A percentile compares a stretch with the other conserved stretches of the same genome.
phyloP scores from a whole-genome alignment of 805 yeast species.

The Huiozyma sinensis region DNA sequence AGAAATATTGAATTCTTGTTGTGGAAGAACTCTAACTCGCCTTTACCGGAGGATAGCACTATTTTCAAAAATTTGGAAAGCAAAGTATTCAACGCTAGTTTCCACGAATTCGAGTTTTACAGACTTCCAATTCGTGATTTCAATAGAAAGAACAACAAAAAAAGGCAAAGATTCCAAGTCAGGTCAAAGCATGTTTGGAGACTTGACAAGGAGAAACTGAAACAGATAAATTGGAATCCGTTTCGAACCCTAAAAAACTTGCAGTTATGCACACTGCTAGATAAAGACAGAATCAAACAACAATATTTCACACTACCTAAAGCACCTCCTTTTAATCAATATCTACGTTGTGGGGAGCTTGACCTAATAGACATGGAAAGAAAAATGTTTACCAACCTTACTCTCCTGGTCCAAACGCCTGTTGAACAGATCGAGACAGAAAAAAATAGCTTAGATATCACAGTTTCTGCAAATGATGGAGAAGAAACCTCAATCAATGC shows the following conservation, averaged over 20 bases:
- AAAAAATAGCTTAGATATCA: too few species aligned
- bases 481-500: too few species aligned
- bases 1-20: too few species aligned
- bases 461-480: background rate
- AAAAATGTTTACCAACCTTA: slow-evolving; percentile 5
- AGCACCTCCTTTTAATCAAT: background rate
- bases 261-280: background rate
- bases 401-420: background rate
- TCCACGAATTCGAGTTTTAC: slow-evolving; percentile 14
- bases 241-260: slow-evolving; percentile 2
- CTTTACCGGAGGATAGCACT: too few species aligned
- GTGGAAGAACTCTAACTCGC: too few species aligned
- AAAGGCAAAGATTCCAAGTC: background rate
- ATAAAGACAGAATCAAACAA: background rate
- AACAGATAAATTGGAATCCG: slow-evolving; percentile 16
- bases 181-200: slow-evolving; percentile 7
- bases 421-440: background rate
- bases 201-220: slow-evolving; percentile 7
- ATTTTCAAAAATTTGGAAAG: slow-evolving; percentile 2
- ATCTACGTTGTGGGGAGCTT: slow-evolving; percentile 2
- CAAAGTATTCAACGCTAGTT: slow-evolving; percentile 9
- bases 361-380: slow-evolving; percentile 10
- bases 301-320: background rate
- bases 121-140: slow-evolving; percentile 2
- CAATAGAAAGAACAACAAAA: background rate